Base-by-base conservation (phyloP, 306 rosid genomes). In the Alnus rubra region DNA sequence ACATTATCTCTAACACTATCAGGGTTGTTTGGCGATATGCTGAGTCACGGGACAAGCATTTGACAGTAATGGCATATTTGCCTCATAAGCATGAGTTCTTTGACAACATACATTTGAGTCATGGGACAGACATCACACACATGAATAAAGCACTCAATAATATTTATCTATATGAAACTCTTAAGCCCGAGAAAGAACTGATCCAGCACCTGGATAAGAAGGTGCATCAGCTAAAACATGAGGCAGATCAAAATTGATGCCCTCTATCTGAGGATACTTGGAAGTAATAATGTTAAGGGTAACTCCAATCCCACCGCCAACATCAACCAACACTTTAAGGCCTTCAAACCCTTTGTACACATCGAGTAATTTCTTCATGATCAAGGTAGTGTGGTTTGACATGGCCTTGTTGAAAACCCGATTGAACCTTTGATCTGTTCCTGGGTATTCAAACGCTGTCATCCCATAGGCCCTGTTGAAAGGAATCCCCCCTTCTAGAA, bases 401-500 rank as follows among this genome's bases (percentile, higher is more conserved):
- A 71, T 79, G 1, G 82, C 82, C 77, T 71, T 52, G 82, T 79
- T 79, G 52, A 79, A 79, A 8, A 79, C 77, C 63, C 42, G 23
- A 37, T 79, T 73, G 73, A 79, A 63, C 68, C 78, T 63, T 68
- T 79, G 42, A 49, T 79, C 74, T 9, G 39, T 71, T 49, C 75
- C 75, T 48, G 75, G 76, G 49, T 73, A 52, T 35, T 79, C 78
- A 79, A 73, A 79, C 18, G 73, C 58, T 50, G 77, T 73, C 78
- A 79, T 63, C 18, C 82, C 78, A 51, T 50, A 49, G 1, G 74
- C 74, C 55, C 78, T 73, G 54, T 73, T 63, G 15, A 79, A 79
- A 28, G 82, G 82, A 79, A 79, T 73, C 28, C 82, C 82, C 5
- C 82, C 82, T 51, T 79, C 82, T 14, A 79, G 65, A 33, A 79